Evolutionary conservation across 176 grass and related monocot species (phyloP).

Genomic region (Oryza longistaminata): DNA sequence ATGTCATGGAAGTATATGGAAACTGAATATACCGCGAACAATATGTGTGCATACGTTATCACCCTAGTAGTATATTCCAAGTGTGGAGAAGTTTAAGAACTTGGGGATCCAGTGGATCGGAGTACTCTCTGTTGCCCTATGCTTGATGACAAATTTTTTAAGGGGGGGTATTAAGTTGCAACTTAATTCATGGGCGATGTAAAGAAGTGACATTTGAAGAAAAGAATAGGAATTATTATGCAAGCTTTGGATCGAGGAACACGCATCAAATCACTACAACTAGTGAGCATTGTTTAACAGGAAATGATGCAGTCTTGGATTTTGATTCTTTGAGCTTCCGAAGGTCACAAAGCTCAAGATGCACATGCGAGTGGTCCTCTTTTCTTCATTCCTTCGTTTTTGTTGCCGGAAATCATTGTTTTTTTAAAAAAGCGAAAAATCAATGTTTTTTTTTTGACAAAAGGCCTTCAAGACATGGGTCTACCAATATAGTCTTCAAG

Average conservation of each 20-base stretch:
- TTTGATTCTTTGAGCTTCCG: slow-evolving; percentile 1
- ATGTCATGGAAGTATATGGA: background rate
- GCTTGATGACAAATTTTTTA: background rate
- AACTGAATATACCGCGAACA: background rate
- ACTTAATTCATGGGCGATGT: background rate
- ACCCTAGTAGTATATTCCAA: background rate
- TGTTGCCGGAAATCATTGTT: background rate
- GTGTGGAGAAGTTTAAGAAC: background rate
- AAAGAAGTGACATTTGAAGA: slow-evolving; percentile 6
- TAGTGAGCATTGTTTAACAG: background rate
- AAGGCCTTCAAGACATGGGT: background rate
- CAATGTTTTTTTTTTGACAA: too few relatives aligned
- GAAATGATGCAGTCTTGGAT: background rate
- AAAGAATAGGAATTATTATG: background rate
- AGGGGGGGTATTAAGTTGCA: background rate
- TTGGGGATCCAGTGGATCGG: background rate
- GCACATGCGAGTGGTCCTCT: slow-evolving; percentile 5
- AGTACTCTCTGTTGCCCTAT: background rate
- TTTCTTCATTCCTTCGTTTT: background rate
- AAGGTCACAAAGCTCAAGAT: background rate
- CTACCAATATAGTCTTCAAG: too few relatives aligned
- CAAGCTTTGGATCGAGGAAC: slow-evolving; percentile 24
- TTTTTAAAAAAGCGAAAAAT: too few relatives aligned
- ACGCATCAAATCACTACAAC: background rate
- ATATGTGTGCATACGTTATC: background rate